Evolutionary conservation across 306 rosid genomes (phyloP).

Genomic region (Astragalus glycyphyllos): DNA sequence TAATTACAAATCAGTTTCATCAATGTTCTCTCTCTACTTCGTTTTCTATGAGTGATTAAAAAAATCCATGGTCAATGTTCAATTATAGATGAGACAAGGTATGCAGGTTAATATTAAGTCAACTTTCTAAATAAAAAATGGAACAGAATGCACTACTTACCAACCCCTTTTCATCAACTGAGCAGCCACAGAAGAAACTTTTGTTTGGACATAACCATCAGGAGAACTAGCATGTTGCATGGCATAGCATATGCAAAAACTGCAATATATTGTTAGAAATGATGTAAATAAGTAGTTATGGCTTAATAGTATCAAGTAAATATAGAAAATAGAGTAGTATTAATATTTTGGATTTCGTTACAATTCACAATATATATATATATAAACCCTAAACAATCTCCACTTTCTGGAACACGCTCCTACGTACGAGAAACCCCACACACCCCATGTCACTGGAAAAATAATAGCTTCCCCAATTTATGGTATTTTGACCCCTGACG

Average conservation of each 20-base stretch:
- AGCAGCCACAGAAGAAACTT: conserved; percentile 93
- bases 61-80: neutral
- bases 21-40: neutral
- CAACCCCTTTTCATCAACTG: conserved; percentile 98
- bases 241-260: conserved; percentile 78
- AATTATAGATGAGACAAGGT: conserved; percentile 28
- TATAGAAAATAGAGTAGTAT: too few species aligned
- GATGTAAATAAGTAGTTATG: too few species aligned
- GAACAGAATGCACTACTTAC: conserved; percentile 53
- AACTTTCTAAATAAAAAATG: neutral
- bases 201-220: conserved; percentile 81
- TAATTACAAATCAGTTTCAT: neutral
- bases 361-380: too few species aligned
- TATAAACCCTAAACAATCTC: too few species aligned
- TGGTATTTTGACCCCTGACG: neutral
- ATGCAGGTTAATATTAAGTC: conserved; percentile 28
- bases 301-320: too few species aligned
- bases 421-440: conserved; percentile 3
- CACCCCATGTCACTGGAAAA: neutral
- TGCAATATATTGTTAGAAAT: conserved; percentile 49
- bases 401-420: neutral
- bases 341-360: too few species aligned
- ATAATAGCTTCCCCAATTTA: neutral
- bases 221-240: conserved; percentile 89
- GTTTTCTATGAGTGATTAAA: conserved; percentile 2